phyloP scores from a whole-genome alignment of 1,139 yeast genomes.

The Scheffersomyces titani region DNA sequence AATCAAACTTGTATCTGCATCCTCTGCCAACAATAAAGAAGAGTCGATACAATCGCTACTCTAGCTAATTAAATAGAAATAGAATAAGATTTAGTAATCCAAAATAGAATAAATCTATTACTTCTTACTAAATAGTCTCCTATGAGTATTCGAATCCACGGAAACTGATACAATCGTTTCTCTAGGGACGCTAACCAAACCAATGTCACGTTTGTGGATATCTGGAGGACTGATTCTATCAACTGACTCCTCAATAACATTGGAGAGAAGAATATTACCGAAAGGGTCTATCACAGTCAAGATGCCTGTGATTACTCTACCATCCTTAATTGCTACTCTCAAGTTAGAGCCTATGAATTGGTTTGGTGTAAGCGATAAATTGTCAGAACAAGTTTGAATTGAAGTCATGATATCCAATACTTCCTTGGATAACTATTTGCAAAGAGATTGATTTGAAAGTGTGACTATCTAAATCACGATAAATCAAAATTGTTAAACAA shows the following conservation, averaged over 20 bases:
- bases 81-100: background rate
- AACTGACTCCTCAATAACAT: constrained; percentile 34
- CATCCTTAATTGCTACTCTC: constrained; percentile 30
- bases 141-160: constrained; percentile 24
- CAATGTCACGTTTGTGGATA: constrained; percentile 37
- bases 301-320: constrained; percentile 38
- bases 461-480: background rate
- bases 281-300: constrained; percentile 48
- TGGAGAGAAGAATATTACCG: constrained; percentile 42
- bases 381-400: background rate
- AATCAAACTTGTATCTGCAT: background rate
- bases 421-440: background rate
- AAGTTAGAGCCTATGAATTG: constrained; percentile 36
- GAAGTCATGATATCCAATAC: background rate
- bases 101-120: background rate
- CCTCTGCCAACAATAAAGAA: background rate
- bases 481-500: background rate
- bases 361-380: constrained; percentile 15
- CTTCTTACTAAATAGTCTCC: background rate
- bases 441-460: too few species aligned
- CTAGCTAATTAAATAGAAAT: background rate
- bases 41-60: background rate
- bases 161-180: constrained; percentile 27
- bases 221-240: constrained; percentile 25
- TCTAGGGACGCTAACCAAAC: constrained; percentile 48